Percentiles rank a stretch among this genome's conserved stretches.
Evolutionary conservation across 352 stramenopile genomes (phyloP).

Genomic region (Phytophthora fragariae): DNA sequence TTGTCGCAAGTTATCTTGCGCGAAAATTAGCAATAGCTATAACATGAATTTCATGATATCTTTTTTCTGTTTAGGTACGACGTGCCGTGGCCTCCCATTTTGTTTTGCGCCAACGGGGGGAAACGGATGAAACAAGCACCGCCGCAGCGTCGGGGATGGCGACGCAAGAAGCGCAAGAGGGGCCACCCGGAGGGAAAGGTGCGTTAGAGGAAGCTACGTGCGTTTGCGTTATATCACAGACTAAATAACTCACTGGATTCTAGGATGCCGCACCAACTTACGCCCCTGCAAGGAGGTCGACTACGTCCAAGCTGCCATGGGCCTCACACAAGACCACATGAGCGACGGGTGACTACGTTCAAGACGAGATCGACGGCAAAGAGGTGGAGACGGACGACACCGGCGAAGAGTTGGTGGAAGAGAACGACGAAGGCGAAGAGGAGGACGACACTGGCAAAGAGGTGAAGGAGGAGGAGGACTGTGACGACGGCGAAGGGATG

Average conservation of each 20-base stretch:
- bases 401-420: background rate
- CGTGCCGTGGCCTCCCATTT: background rate
- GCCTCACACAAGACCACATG: background rate
- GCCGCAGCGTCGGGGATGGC: background rate
- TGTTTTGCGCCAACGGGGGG: background rate
- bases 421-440: too few species aligned
- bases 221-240: background rate
- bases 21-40: background rate
- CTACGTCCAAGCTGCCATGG: background rate
- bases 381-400: too few species aligned
- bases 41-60: background rate
- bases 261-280: background rate
- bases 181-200: background rate
- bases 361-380: too few species aligned
- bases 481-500: too few species aligned
- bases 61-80: background rate
- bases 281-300: background rate
- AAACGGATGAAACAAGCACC: background rate
- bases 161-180: background rate
- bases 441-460: too few species aligned
- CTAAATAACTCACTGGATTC: background rate
- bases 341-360: background rate
- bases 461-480: too few species aligned
- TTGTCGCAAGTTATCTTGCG: background rate
- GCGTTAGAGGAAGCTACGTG: background rate